Base-by-base conservation (phyloP, 306 rosid species). In the Rubus idaeus region DNA sequence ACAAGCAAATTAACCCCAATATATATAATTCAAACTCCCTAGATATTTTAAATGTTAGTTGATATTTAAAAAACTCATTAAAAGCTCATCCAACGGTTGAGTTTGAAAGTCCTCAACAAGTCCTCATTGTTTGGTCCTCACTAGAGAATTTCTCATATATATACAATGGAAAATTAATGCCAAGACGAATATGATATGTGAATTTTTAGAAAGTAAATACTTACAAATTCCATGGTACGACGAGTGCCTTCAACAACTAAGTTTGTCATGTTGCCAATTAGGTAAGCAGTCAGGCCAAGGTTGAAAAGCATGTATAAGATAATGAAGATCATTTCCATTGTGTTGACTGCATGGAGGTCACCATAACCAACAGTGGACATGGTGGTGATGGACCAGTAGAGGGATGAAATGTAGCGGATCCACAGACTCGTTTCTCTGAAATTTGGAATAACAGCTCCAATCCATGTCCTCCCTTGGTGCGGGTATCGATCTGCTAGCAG, bases 221-320 rank as follows among this genome's bases (percentile, higher is more conserved):
- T 77, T 68, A 95, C 98, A 68, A 95, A 95, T 86, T 95, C 96
- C 98, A 95, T 95, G 56, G 98, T 90, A 50, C 96, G 96, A 51
- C 96, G 88, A 76, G 98, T 95, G 70, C 98, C 97, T 87, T 92
- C 93, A 21, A 95, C 98, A 40, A 95, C 96, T 68, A 95, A 89
- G 81, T 92, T 90, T 3, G 98, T 95, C 97, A 95, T 95, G 92
- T 92, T 95, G 10, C 98, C 98, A n/a, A 95, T 95, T 69, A 95
- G 77, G 86, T 95, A 95, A 75, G 98, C 91, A n/a, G 96, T 92
- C 11, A 92, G 86, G 84, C 96, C 98, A 71, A 92, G 98, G 81
- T 95, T 92, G 80, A 92, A 90, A 78, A 95, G 92, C 98, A 95
- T 90, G 87, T 84, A 95, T 83, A 90, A 84, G 39, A 88, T 89